Evolutionary conservation across 345 rosid species (phyloP), one percentile per base, ranked within the genome.

Genomic region (Pistacia atlantica): DNA sequence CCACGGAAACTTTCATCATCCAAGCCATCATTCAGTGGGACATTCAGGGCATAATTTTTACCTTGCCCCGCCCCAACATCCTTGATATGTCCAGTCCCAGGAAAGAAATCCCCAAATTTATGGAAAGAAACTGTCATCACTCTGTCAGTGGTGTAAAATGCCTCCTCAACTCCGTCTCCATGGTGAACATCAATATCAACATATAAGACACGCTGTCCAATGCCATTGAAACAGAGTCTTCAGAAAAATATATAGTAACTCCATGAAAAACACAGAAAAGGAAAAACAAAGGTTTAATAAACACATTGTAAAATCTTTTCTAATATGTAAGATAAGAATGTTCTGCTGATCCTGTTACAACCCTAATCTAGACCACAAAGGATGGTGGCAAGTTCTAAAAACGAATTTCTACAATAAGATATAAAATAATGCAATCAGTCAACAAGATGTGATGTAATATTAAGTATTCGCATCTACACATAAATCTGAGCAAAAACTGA

Each of bases 101-200:
- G 99, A 84, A 96, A 96, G 86, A 90, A 96, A 77, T 96, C 99
- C 57, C 99, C 99, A 79, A 83, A 96, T 80, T 96, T 93, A 82
- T 96, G 99, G 76, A 96, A 96, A 68, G 99, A 96, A 69, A 96
- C 98, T 3, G 97, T 96, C 99, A 96, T 96, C 38, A 96, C 99
- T 86, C 99, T 92, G 83, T 96, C 99, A n/a, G 99, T 96, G 18
- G 97, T 90, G 77, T 91, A 96, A 82, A 96, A 96, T 60, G 99
- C 99, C 82, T 96, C 99, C 78, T 96, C 99, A 16, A 96, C 99
- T 45, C 99, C 99, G 72, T 96, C 99, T 54, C 99, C 99, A 63
- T 96, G 99, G 80, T 96, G 99, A 3, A 96, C 98, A 85, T 96
- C 99, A 42, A 96, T 96, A 77, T 96, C 98, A 20, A 96, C 89